A percentile compares a stretch with the other conserved stretches of the same genome.
These are phyloP conservation scores for Trichomonascaceae sp. DNA, from an alignment of 1,139 yeast species.

Conservation along the genomic window DNA sequence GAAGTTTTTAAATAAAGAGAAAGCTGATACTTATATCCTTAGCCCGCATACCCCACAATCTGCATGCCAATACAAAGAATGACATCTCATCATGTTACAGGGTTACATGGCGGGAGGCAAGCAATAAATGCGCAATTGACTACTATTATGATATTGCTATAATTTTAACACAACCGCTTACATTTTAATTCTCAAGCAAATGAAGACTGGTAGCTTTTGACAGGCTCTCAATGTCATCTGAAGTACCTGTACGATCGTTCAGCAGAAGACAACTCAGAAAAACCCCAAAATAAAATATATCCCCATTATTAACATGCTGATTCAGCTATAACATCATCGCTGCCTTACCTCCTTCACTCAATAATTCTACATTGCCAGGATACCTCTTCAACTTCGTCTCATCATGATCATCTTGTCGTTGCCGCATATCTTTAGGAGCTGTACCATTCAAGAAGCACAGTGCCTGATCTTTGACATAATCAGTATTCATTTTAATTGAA, in stretches of 20 bases:
- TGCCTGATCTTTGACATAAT: conserved; percentile 28
- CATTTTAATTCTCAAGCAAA: no score
- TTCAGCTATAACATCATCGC: background rate
- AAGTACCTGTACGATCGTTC: background rate
- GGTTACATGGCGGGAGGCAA: no score
- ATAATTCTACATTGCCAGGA: background rate
- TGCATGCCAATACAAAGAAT: background rate
- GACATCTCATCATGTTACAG: no score
- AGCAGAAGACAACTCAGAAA: background rate
- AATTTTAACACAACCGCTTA: no score
- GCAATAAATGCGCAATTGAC: no score
- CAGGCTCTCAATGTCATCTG: no score
- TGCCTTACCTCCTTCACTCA: background rate
- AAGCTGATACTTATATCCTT: background rate
- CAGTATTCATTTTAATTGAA: conserved; percentile 21
- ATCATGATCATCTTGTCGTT: background rate
- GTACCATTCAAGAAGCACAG: conserved; percentile 27
- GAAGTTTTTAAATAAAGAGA: background rate
- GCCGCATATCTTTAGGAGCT: conserved; percentile 32
- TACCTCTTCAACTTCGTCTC: background rate
- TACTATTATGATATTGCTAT: no score
- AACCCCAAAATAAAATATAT: background rate
- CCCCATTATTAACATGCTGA: no score
- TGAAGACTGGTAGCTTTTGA: no score
- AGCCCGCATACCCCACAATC: background rate